Percentiles rank a stretch among this genome's conserved stretches.
These are phyloP conservation scores for Talaromyces thailandensis DNA, from an alignment of 495 filamentous ascomycete species.

Conservation along the genomic window DNA sequence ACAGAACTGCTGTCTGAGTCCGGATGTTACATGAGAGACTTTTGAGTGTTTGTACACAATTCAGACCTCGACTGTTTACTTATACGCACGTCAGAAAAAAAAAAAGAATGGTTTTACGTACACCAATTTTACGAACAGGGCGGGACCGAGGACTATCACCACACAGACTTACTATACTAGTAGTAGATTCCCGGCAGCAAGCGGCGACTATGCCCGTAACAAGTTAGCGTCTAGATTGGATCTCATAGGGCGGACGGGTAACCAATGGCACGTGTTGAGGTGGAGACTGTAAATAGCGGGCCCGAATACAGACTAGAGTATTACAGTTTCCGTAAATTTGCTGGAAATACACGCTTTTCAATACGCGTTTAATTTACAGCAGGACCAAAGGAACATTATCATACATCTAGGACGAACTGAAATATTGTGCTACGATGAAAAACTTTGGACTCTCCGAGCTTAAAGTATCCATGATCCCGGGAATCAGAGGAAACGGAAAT, in stretches of 20 bases:
- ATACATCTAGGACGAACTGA: background rate
- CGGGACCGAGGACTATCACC: background rate
- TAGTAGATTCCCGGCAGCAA: background rate
- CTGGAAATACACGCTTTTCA: background rate
- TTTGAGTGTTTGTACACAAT: background rate
- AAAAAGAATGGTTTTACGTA: too few species aligned
- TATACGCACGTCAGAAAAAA: too few species aligned
- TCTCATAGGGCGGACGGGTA: background rate
- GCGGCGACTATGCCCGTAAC: background rate
- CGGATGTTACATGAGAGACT: background rate
- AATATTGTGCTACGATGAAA: background rate
- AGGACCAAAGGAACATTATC: background rate
- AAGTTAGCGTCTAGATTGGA: background rate
- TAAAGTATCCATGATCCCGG: background rate
- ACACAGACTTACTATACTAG: too few species aligned
- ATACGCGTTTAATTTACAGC: background rate
- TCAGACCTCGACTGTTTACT: background rate
- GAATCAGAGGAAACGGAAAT: too few species aligned
- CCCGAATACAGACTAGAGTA: background rate
- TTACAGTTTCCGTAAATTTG: background rate
- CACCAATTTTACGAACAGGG: background rate
- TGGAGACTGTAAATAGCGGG: background rate
- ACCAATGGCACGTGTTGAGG: background rate
- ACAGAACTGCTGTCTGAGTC: background rate
- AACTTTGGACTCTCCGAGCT: background rate